phyloP scores from a whole-genome alignment of 1,284 basidiomycete genomes.

The Naganishia sp. region DNA sequence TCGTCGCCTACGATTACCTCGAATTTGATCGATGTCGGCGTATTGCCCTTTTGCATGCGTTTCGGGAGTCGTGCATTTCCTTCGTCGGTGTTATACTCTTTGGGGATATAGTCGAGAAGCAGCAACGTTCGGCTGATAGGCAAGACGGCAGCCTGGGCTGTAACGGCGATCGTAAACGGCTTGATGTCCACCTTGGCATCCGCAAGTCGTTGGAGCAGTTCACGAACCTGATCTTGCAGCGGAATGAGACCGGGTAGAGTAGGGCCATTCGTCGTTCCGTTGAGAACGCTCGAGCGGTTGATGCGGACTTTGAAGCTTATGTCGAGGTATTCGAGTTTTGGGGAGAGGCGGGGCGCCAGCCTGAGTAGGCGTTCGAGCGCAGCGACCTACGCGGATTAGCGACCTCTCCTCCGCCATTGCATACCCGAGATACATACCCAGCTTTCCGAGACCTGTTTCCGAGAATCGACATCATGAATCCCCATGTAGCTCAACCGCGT shows the following conservation, averaged over 20 bases:
- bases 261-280: background rate
- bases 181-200: slow-evolving; percentile 1
- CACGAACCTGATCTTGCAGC: background rate
- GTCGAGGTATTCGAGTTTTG: background rate
- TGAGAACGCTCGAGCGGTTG: background rate
- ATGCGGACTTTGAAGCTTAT: background rate
- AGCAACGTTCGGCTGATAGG: background rate
- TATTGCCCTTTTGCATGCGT: background rate
- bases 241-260: slow-evolving; percentile 11
- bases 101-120: slow-evolving; percentile 8
- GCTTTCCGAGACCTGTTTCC: background rate
- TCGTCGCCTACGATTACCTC: slow-evolving; percentile 3
- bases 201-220: background rate
- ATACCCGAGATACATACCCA: background rate
- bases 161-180: slow-evolving; percentile 12
- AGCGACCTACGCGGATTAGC: background rate
- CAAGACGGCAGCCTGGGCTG: background rate
- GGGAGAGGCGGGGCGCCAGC: background rate
- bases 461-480: background rate
- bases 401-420: too few species aligned
- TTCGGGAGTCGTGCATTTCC: background rate
- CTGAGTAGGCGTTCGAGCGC: background rate
- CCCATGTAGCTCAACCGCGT: background rate
- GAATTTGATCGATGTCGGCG: too few species aligned
- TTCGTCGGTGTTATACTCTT: background rate